Conservation (phyloP, 306 rosid species). For the Sesbania bispinosa region DNA sequence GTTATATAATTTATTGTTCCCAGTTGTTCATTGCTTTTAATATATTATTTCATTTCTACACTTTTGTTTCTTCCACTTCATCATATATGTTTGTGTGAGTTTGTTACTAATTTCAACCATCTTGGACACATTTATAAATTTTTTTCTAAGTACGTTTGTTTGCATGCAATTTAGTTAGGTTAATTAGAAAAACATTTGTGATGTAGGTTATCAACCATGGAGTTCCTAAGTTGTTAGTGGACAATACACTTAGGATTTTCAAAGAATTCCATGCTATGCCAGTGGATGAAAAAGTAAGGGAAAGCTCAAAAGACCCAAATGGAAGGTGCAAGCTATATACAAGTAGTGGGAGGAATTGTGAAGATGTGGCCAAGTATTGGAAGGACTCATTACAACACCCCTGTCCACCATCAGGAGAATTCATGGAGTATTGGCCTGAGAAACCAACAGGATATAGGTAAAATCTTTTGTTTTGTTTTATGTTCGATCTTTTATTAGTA, state of each 20-base stretch:
- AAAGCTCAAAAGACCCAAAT: too few relatives aligned
- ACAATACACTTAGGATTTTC: conserved; percentile 31
- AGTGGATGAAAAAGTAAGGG: conserved; percentile 35
- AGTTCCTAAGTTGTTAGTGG: conserved; percentile 37
- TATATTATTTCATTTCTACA: too few relatives aligned
- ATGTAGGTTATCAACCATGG: conserved; percentile 65
- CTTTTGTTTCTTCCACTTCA: background rate
- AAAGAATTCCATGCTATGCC: conserved; percentile 64
- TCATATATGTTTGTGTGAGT: too few relatives aligned
- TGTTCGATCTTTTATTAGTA: too few relatives aligned
- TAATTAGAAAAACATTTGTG: background rate
- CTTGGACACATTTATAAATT: too few relatives aligned
- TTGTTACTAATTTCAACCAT: too few relatives aligned
- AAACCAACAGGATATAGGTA: conserved; percentile 60
- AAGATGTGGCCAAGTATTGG: conserved; percentile 49
- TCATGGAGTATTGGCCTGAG: conserved; percentile 60
- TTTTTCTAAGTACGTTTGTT: too few relatives aligned
- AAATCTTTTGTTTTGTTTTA: background rate
- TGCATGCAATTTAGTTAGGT: background rate
- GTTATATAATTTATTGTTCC: too few relatives aligned
- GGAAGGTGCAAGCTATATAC: conserved; percentile 63
- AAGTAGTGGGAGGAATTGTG: conserved; percentile 44
- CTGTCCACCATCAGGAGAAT: conserved; percentile 44
- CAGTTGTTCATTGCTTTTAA: too few relatives aligned
- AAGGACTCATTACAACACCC: conserved; percentile 57